These are phyloP conservation scores for Saprolegnia parasitica DNA, from an alignment of 352 stramenopile species.

Conservation along the genomic window DNA sequence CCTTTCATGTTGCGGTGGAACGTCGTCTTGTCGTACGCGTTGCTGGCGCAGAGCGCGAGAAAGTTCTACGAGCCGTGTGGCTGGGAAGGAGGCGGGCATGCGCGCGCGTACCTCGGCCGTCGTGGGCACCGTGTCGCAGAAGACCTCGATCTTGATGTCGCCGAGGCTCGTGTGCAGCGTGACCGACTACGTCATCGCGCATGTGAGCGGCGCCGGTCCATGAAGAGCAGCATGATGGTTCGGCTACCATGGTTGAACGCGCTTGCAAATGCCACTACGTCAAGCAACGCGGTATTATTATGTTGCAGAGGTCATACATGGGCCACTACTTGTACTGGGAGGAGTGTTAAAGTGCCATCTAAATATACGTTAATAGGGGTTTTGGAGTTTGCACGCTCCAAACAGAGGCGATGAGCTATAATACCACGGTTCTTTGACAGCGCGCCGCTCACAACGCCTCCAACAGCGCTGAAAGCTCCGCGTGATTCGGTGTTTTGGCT, in stretches of 20 bases:
- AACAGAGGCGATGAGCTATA: too few relatives aligned
- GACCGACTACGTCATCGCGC: slow-evolving; percentile 57
- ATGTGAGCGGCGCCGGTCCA: background rate
- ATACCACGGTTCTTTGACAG: too few relatives aligned
- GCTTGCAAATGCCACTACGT: background rate
- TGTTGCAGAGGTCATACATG: background rate
- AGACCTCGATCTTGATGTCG: slow-evolving; percentile 96
- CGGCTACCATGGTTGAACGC: slow-evolving; percentile 3
- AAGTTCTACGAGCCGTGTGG: slow-evolving; percentile 90
- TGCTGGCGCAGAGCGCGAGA: slow-evolving; percentile 90
- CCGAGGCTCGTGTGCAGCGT: slow-evolving; percentile 94
- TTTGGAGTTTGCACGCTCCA: too few relatives aligned
- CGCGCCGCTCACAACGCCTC: too few relatives aligned
- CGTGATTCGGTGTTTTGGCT: too few relatives aligned
- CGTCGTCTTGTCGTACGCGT: slow-evolving; percentile 84
- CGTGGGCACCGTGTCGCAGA: slow-evolving; percentile 89
- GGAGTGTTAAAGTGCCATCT: too few relatives aligned
- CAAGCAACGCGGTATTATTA: background rate
- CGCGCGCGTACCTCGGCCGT: slow-evolving; percentile 60
- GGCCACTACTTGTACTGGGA: background rate
- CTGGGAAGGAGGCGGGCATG: background rate
- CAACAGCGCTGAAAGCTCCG: too few relatives aligned
- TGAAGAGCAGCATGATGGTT: slow-evolving; percentile 11
- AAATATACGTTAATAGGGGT: too few relatives aligned
- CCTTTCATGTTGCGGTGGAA: slow-evolving; percentile 72